Evolutionary conservation across 768 basidiomycete genomes (phyloP).

Genomic region (Leccinum imitatum): DNA sequence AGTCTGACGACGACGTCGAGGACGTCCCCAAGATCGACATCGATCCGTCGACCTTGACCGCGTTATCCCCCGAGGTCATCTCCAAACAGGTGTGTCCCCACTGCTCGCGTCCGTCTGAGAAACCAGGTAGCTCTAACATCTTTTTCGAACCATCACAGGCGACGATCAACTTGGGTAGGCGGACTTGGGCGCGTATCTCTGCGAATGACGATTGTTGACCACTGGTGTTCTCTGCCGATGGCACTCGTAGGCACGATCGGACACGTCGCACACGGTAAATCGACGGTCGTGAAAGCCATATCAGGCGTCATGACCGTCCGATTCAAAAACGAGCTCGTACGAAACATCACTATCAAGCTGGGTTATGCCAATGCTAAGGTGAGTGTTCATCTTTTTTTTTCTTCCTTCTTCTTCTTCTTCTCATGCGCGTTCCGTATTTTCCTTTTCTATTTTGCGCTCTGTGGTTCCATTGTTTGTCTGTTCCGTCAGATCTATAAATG

Average conservation of each 20-base stretch:
- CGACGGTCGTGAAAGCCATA: slow-evolving; percentile 97
- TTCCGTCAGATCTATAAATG: slow-evolving; percentile 91
- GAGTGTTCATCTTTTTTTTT: slow-evolving; percentile 24
- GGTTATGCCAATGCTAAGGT: slow-evolving; percentile 99
- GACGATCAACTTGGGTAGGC: slow-evolving; percentile 86
- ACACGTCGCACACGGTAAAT: slow-evolving; percentile 98
- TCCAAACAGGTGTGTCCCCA: slow-evolving; percentile 76
- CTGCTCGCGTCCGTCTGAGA: not conserved
- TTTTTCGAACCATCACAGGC: slow-evolving; percentile 53
- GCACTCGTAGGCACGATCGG: slow-evolving; percentile 83
- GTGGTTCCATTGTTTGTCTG: not conserved
- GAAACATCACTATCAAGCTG: slow-evolving; percentile 89
- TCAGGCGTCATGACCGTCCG: slow-evolving; percentile 98
- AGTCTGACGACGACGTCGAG: slow-evolving; percentile 56
- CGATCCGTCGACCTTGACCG: slow-evolving; percentile 79
- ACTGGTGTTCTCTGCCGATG: slow-evolving; percentile 1
- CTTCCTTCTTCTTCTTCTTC: not conserved
- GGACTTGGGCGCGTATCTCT: not conserved
- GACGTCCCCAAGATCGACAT: slow-evolving; percentile 66
- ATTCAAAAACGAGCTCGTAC: slow-evolving; percentile 98
- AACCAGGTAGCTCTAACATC: slow-evolving; percentile 1
- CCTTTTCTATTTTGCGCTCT: not conserved
- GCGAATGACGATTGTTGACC: not conserved
- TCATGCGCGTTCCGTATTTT: not conserved
- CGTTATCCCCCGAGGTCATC: slow-evolving; percentile 87